A percentile compares a stretch with the other conserved stretches of the same genome.
These are phyloP conservation scores for Taphrina populina DNA, from an alignment of 1,139 yeast species.

Conservation along the genomic window DNA sequence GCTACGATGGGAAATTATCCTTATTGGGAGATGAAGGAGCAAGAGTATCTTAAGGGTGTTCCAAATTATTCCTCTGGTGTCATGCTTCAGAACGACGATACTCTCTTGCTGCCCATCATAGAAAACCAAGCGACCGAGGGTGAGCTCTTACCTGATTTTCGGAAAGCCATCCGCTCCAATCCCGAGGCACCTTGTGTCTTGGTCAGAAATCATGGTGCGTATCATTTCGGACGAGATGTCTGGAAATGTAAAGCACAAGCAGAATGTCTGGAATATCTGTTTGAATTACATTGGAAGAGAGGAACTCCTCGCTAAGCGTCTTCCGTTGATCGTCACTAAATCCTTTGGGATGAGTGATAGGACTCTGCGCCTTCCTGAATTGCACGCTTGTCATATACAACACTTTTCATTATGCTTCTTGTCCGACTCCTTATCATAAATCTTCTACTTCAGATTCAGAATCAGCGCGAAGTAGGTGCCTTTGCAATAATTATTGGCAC, in stretches of 20 bases:
- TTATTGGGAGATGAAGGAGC: constrained; percentile 71
- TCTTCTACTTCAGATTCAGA: too few relatives aligned
- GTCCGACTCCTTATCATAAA: too few relatives aligned
- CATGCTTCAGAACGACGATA: constrained; percentile 69
- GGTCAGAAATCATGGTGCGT: constrained; percentile 90
- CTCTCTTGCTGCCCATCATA: constrained; percentile 78
- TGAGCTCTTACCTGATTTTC: constrained; percentile 68
- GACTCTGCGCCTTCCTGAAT: too few relatives aligned
- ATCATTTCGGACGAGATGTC: constrained; percentile 83
- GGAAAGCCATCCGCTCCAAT: constrained; percentile 61
- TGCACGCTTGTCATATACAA: too few relatives aligned
- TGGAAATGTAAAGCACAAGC: constrained; percentile 88
- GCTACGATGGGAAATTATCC: constrained; percentile 60
- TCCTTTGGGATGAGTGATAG: too few relatives aligned
- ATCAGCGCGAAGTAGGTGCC: too few relatives aligned
- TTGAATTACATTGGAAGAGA: constrained; percentile 43
- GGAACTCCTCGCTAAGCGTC: too few relatives aligned
- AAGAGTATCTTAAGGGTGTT: constrained; percentile 86
- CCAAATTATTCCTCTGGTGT: constrained; percentile 72
- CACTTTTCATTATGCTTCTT: too few relatives aligned
- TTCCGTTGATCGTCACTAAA: too few relatives aligned
- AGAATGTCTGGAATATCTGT: constrained; percentile 86
- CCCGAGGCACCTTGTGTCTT: constrained; percentile 82
- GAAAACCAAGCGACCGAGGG: constrained; percentile 89
- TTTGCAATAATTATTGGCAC: too few relatives aligned